Evolutionary conservation across 257 asterid genomes (phyloP), one percentile per base, ranked within the genome.

Genomic region (Leptodermis oblonga): DNA sequence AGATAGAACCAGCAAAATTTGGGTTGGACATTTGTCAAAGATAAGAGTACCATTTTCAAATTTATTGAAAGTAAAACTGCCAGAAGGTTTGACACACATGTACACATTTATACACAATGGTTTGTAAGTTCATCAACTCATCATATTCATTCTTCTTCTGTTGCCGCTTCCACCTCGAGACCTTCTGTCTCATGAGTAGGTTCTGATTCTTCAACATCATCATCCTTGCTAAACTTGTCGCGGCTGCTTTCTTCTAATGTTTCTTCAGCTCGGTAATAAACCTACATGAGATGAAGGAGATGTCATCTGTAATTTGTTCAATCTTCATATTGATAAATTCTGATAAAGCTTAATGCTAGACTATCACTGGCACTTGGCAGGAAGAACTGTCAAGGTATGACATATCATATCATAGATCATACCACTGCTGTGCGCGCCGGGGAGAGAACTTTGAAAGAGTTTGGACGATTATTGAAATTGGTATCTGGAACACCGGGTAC

Each of bases 381-480:
- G 20, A 42, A 20, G 8, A 4, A 43, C 43, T 23, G 31, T 5
- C 8, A 30, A 13, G 9, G n/a, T 43, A 59, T 3, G 1, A n/a
- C 18, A n/a, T n/a, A n/a, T n/a, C 33, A 41, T 37, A 42, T 31
- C 31, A 18, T 2, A 42, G 61, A 68, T 49, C 90, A 52, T 86
- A 92, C 96, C 96, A 85, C 94, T 79, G 92, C 88, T 70, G 99
- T 91, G 61, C 83, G 91, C 20, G 96, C 80, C 67, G 97, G 97
- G 68, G 92, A 86, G 70, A 94, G 84, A 63, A 94, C 92, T 87
- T 82, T 82, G 85, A 91, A 85, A 69, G 97, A 94, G 80, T 91
- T 87, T 62, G 99, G 99, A 37, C 97, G 96, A 73, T 82, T 90
- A 42, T 93, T 90, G 74, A 90, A 93, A 77, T 93, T 93, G 70